Base-by-base conservation (phyloP, 2,329 filamentous ascomycete species). In the Aspergillus eucalypticola region DNA sequence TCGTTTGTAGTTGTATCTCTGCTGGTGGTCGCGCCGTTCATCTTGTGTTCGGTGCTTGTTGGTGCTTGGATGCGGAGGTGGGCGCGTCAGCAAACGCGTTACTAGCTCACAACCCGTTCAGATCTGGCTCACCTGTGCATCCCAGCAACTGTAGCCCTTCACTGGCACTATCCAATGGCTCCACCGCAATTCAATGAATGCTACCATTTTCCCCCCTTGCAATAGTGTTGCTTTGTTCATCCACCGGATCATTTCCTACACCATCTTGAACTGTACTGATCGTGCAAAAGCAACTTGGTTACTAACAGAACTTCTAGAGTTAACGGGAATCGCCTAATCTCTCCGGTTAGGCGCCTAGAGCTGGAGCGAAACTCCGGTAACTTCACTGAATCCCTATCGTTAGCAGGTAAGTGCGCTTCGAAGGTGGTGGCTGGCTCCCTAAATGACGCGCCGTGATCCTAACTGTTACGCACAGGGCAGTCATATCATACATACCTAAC, bases 41-140 rank as follows among this genome's bases (percentile, higher is more conserved):
- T 46, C 38, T 46, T 44, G 25, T 51, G 41, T 44, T 25, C 19
- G 11, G 19, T 44, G 55, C 44, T 54, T 60, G 53, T 65, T 63
- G 55, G 32, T 63, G 51, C 35, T 52, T 25, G 32, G 56, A 56
- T 64, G 64, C 59, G 64, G 61, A 63, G 61, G 46, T 54, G 35
- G 63, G 68, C 72, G 71, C 72, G 71, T 73, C 69, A 60, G 56
- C 52, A 58, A 61, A 71, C 69, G 71, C 71, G 72, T 72, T 60
- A 61, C 61, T 56, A 62, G 63, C 63, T 64, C 64, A 66, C 58
- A 15, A 56, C 60, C 44, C 62, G 57, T 64, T 54, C 61, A 58
- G 56, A 61, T 59, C 58, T 32, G 52, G 19, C 19, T 42, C 39
- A 42, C 39, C 32, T 35, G 32, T 35, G 32, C 32, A 35, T 10